Evolutionary conservation across 495 filamentous ascomycete genomes (phyloP).

Genomic region (Amniculicola lignicola): DNA sequence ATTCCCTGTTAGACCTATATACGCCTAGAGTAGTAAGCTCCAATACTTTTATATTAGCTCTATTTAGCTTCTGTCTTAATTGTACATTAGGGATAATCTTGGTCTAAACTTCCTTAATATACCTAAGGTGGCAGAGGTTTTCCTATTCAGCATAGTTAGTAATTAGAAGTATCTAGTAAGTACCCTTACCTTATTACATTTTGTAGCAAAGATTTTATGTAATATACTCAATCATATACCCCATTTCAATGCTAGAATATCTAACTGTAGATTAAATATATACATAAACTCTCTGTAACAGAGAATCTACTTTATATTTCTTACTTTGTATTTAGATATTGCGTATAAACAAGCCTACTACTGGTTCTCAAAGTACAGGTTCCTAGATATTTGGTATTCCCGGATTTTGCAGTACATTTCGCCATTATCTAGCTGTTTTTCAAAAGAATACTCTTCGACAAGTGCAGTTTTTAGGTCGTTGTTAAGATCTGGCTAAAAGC

Average conservation of each 20-base stretch:
- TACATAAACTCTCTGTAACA: slow-evolving; percentile 9
- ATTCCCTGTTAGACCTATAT: too few species aligned
- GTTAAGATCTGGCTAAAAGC: slow-evolving; percentile 14
- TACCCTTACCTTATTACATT: slow-evolving; percentile 8
- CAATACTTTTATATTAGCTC: too few species aligned
- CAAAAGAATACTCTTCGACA: slow-evolving; percentile 14
- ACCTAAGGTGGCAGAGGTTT: too few species aligned
- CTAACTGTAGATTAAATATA: slow-evolving; percentile 14
- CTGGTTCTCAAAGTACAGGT: slow-evolving; percentile 10
- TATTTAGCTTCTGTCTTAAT: too few species aligned
- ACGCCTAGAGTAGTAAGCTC: too few species aligned
- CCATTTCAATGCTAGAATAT: slow-evolving; percentile 13
- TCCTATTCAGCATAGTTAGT: too few species aligned
- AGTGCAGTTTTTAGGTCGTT: slow-evolving; percentile 11
- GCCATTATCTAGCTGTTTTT: slow-evolving; percentile 11
- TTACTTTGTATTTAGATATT: slow-evolving; percentile 11
- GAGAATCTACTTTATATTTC: slow-evolving; percentile 12
- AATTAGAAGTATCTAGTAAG: neutral
- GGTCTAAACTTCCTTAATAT: too few species aligned
- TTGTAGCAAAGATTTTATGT: slow-evolving; percentile 13
- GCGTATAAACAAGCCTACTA: slow-evolving; percentile 8
- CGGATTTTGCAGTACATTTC: too few species aligned
- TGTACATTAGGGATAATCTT: too few species aligned
- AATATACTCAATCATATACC: slow-evolving; percentile 6
- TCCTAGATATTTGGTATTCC: slow-evolving; percentile 16